Evolutionary conservation across 495 filamentous ascomycete genomes (phyloP), one percentile per base, ranked within the genome.

Genomic region (Xylaria acuta): DNA sequence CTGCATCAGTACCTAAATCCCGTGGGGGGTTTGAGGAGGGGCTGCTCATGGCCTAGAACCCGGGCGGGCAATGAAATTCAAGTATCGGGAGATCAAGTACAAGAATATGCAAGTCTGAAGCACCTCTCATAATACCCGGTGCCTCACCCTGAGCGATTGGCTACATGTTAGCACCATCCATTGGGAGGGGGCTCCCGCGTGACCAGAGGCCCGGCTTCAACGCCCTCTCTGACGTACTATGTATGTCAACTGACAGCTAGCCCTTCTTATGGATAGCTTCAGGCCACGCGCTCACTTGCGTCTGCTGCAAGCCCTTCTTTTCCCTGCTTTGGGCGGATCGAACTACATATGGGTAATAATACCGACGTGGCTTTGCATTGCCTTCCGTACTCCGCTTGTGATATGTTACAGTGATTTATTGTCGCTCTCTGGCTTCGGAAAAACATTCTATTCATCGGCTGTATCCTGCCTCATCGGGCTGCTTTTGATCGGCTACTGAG

Each of bases 1-100:
- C 64, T 56, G 65, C 65, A 56, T 56, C 34, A 56, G 22, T 67
- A 54, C 47, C 64, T 67, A 43, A 67, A 43, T n/a, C 36, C 30
- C 34, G 49, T 30, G 49, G 49, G 49, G 49, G 65, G 64, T n/a
- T 64, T 0, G 60, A 3, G 14, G 22, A n/a, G 63, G 18, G 27
- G 41, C 3, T 63, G n/a, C 36, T 41, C 5, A 6, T 5, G 56
- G 56, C 27, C 32, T 3, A 27, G 51, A 54, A 14, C 14, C 47
- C n/a, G n/a, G n/a, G n/a, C 22, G 51, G 56, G n/a, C 56, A 18
- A 36, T 36, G 14, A 32, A 27, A 27, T 54, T 27, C 25, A 0
- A 54, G 25, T 25, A 25, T 30, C 25, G 51, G 25, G 51, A 54
- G 22, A 27, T 54, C 51, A 27, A 54, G n/a, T n/a, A 3, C 51